These are phyloP conservation scores for Cyclotella kingstonii DNA, from an alignment of 108 stramenopile genomes.

Conservation along the genomic window DNA sequence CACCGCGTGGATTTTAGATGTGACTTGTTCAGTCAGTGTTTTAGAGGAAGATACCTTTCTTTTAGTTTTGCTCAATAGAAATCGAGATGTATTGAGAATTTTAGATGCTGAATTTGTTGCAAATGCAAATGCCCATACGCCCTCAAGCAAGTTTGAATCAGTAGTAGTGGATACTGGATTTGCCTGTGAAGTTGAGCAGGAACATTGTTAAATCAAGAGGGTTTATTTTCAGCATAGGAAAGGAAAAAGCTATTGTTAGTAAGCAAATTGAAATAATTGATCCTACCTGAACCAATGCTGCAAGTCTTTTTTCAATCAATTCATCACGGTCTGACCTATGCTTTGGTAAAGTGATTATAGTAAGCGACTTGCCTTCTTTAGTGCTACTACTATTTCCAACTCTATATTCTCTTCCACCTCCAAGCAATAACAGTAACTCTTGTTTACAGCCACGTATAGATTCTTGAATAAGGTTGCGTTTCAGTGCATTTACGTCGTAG, in stretches of 20 bases:
- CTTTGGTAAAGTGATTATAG: conserved; percentile 10
- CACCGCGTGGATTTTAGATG: not conserved
- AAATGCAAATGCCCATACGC: conserved; percentile 61
- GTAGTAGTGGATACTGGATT: conserved; percentile 68
- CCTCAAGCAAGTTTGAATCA: conserved; percentile 67
- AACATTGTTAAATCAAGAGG: not conserved
- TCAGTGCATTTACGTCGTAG: conserved; percentile 58
- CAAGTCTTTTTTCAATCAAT: conserved; percentile 56
- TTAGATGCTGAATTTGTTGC: conserved; percentile 46
- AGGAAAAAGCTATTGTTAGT: not conserved
- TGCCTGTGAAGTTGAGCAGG: conserved; percentile 7
- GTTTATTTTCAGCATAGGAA: not conserved
- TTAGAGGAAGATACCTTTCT: conserved; percentile 5
- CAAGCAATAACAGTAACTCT: conserved; percentile 49
- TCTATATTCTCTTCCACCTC: conserved; percentile 35
- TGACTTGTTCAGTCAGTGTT: not conserved
- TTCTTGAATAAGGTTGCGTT: conserved; percentile 66
- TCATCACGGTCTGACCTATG: conserved; percentile 42
- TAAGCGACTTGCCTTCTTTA: not conserved
- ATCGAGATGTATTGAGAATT: conserved; percentile 48
- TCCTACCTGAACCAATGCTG: conserved; percentile 56
- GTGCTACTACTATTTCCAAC: not conserved
- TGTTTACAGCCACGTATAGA: conserved; percentile 50
- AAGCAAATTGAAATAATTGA: not conserved
- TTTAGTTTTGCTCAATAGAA: conserved; percentile 51